Evolutionary conservation across 805 yeast species (phyloP).

Genomic region (Candida rishiriensis): DNA sequence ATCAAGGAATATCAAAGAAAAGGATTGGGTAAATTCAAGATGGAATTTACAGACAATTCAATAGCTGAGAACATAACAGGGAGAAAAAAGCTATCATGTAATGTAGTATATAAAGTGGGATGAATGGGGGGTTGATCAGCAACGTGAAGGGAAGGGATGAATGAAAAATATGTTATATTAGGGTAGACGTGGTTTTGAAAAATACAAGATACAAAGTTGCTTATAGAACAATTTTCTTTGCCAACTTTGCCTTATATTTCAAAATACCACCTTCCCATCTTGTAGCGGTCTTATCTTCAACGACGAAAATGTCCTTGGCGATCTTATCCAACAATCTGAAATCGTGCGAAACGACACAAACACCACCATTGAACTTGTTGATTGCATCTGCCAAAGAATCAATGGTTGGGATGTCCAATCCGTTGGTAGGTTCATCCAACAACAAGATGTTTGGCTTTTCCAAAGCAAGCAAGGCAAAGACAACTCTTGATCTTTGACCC

Average conservation of each 20-base stretch:
- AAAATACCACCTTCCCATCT: conserved; percentile 93
- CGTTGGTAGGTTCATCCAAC: conserved; percentile 99
- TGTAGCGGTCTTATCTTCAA: conserved; percentile 92
- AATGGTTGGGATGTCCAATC: conserved; percentile 96
- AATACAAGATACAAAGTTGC: not conserved
- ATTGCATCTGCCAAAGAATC: conserved; percentile 97
- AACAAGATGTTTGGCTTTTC: conserved; percentile 92
- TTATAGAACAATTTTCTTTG: conserved; percentile 78
- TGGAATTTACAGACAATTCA: conserved; percentile 1
- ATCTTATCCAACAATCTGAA: conserved; percentile 96
- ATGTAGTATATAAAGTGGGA: too few relatives aligned
- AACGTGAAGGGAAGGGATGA: too few relatives aligned
- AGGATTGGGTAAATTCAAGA: not conserved
- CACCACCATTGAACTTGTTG: conserved; percentile 94
- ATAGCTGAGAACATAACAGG: not conserved
- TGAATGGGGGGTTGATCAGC: too few relatives aligned
- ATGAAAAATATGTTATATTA: too few relatives aligned
- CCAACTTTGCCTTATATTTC: conserved; percentile 91
- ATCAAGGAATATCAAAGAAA: conserved; percentile 1
- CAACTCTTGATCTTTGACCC: conserved; percentile 99
- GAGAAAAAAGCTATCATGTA: not conserved
- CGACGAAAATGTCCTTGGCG: conserved; percentile 95
- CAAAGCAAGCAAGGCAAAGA: conserved; percentile 90
- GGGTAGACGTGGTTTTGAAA: not conserved
- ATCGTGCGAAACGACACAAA: conserved; percentile 97